Base-by-base conservation (phyloP, 139 green algal genomes). In the Asterochloris erici region DNA sequence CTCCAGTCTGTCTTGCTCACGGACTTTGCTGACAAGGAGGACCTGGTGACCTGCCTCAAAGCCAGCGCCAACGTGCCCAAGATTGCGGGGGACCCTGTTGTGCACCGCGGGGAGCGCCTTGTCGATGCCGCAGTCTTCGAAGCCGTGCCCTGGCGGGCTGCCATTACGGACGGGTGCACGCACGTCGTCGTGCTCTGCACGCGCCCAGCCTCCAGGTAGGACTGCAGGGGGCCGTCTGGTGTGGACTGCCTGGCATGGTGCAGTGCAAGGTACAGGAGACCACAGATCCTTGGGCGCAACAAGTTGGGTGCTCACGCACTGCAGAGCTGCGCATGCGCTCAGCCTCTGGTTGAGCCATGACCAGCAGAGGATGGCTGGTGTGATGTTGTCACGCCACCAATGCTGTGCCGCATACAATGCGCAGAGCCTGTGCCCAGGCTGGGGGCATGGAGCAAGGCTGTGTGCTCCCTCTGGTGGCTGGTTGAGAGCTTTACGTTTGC, bases 121-220 rank as follows among this genome's bases (percentile, higher is more conserved):
- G 95, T 98, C 38, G 95, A 98, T 83, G 95, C 94, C 11, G 94
- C 94, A 10, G 92, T 98, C 23, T 97, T 98, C 83, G 93, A 98
- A 88, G 63, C 86, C 0, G 79, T 93, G 16, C 90, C 90, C 68
- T 93, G 92, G 78, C 77, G 86, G 26, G 84, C 79, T 4, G 91
- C 92, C 60, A 89, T 94, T 27, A 84, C 86, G 0, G 95, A 98
- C 86, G 94, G 94, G 66, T 97, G 94, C 89, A 96, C 88, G n/a
- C 93, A 97, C 82, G 85, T 97, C 77, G 84, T 98, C 38, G 90
- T 91, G 68, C 86, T 97, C 24, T 94, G 91, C 87, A 94, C 86
- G 28, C 80, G 89, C 6, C 84, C 89, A 15, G 84, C 87, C n/a
- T 78, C 77, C 71, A 66, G 81, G 68, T 87, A 79, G 14, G 54